phyloP scores from a whole-genome alignment of 345 rosid genomes.

The Ceriops zippeliana region DNA sequence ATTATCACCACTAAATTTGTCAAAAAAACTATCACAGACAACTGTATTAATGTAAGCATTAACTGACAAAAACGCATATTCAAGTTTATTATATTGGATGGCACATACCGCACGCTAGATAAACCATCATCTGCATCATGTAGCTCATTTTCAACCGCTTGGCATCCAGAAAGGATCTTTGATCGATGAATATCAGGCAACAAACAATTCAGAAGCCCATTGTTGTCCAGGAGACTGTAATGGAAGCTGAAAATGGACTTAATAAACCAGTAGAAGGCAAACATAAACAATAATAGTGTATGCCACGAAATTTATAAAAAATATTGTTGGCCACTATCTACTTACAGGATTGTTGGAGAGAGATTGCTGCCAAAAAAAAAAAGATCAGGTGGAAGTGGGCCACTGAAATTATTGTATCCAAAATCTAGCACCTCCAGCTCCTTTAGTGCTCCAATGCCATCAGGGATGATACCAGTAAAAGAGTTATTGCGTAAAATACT shows the following conservation, averaged over 20 bases:
- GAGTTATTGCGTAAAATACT: slow-evolving; percentile 14
- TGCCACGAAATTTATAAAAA: background rate
- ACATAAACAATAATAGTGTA: background rate
- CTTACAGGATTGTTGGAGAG: slow-evolving; percentile 6
- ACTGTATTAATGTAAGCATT: background rate
- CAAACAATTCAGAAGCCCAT: background rate
- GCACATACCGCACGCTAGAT: slow-evolving; percentile 28
- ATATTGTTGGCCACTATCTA: background rate
- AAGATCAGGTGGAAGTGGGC: slow-evolving; percentile 10
- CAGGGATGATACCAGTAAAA: slow-evolving; percentile 9
- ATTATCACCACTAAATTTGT: background rate
- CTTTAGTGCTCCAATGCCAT: slow-evolving; percentile 9
- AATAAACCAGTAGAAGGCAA: background rate
- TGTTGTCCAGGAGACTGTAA: slow-evolving; percentile 14
- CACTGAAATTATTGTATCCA: slow-evolving; percentile 18
- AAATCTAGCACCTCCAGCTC: slow-evolving; percentile 15
- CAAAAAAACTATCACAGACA: background rate
- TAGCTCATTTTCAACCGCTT: slow-evolving; percentile 36
- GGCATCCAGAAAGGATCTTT: slow-evolving; percentile 36
- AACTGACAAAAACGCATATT: background rate
- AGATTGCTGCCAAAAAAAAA: background rate
- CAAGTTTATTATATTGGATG: background rate
- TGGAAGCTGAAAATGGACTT: background rate
- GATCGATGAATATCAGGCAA: slow-evolving; percentile 33
- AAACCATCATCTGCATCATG: slow-evolving; percentile 9